Base-by-base conservation (phyloP, 306 rosid genomes). In the Dryas drummondii region DNA sequence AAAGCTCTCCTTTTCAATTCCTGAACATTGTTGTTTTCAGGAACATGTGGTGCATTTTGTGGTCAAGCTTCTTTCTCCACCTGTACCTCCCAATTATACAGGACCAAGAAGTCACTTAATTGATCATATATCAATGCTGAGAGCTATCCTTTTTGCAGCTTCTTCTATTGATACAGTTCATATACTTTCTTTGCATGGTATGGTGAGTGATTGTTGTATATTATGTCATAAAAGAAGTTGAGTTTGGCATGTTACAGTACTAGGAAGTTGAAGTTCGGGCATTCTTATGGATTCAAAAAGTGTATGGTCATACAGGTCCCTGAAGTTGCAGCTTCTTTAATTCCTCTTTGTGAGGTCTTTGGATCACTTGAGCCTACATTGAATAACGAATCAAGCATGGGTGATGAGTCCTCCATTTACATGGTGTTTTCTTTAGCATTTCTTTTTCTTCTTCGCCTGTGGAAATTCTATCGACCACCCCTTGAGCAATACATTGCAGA, bases 321-420 rank as follows among this genome's bases (percentile, higher is more conserved):
- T 22, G 80, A 85, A 62, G 86, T 89, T 78, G 92, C 94, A 55
- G 89, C 89, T 78, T 81, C 84, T 65, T 82, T 89, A 73, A 75
- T 91, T 65, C 90, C 97, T 46, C 85, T 91, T 46, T 91, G 97
- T 57, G 97, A 91, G 90, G 88, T 83, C 75, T 87, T 89, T 84
- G 97, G 97, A 45, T 89, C 91, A 54, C 77, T 80, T 17, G 82
- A 84, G 79, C 91, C 97, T 4, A 70, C 86, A 58, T 72, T 82
- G 66, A 78, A 59, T 70, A 73, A 66, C 37, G 80, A 76, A 50
- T 76, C 76, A 62, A 59, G 82, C 75, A 77, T 79, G 62, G 85
- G 76, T 54, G 86, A 89, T 32, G 86, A 87, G 41, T 77, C 89
- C 71, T 86, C 92, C 41, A 9, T 73, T 42, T 83, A 91, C 86